Evolutionary conservation across 768 basidiomycete species (phyloP).

Genomic region (Tricholoma hemisulphureum): DNA sequence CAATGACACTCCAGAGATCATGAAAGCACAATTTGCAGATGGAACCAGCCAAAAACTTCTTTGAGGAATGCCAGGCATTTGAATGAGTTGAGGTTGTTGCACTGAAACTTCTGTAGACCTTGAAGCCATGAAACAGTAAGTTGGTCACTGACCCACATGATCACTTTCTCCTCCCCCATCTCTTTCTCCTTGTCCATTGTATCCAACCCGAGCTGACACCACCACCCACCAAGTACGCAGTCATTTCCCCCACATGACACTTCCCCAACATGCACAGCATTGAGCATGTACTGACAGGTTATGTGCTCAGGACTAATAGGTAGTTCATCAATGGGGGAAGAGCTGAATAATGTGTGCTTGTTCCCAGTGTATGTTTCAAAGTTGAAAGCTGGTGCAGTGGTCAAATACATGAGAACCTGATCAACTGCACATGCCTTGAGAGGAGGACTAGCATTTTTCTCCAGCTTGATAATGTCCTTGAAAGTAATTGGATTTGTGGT

Average conservation of each 20-base stretch:
- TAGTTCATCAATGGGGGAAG: slow-evolving; percentile 23
- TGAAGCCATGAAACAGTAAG: slow-evolving; percentile 38
- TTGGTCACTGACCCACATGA: slow-evolving; percentile 37
- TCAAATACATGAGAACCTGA: slow-evolving; percentile 25
- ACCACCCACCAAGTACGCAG: slow-evolving; percentile 24
- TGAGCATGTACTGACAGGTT: too few relatives aligned
- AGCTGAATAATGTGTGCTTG: slow-evolving; percentile 12
- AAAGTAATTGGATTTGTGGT: slow-evolving; percentile 20
- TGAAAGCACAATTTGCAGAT: slow-evolving; percentile 39
- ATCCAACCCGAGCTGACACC: slow-evolving; percentile 25
- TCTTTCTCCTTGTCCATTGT: slow-evolving; percentile 20
- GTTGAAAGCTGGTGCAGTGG: slow-evolving; percentile 27
- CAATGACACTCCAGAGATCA: slow-evolving; percentile 29
- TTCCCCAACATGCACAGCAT: too few relatives aligned
- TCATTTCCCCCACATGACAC: too few relatives aligned
- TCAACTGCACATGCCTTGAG: slow-evolving; percentile 11
- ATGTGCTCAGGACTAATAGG: slow-evolving; percentile 5
- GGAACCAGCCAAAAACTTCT: slow-evolving; percentile 39
- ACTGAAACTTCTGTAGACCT: slow-evolving; percentile 32
- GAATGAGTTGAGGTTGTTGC: slow-evolving; percentile 37
- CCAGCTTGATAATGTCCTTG: slow-evolving; percentile 22
- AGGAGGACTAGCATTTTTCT: slow-evolving; percentile 7
- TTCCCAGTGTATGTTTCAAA: slow-evolving; percentile 25
- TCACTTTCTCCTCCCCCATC: slow-evolving; percentile 19
- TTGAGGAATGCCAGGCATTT: slow-evolving; percentile 37